Conservation (phyloP, 768 basidiomycete genomes). For the Mycena metata region DNA sequence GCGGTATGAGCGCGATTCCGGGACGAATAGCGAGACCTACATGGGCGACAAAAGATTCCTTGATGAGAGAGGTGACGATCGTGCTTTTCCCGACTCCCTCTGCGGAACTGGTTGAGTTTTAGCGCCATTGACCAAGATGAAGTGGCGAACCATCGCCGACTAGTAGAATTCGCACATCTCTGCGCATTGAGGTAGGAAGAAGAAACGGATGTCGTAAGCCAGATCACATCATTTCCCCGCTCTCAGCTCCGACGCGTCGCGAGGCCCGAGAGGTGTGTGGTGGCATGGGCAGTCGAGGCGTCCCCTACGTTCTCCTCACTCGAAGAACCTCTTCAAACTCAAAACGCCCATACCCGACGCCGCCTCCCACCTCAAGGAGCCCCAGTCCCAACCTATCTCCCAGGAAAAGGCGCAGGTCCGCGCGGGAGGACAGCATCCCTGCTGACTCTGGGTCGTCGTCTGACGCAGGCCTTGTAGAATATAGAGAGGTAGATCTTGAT, state of each 20-base stretch:
- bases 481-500: constrained; percentile 22
- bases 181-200: constrained; percentile 66
- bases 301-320: constrained; percentile 5
- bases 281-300: constrained; percentile 3
- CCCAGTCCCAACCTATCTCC: not conserved
- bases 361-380: not conserved
- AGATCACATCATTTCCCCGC: no score
- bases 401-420: not conserved
- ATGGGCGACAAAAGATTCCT: constrained; percentile 92
- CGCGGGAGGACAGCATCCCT: not conserved
- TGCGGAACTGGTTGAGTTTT: constrained; percentile 50
- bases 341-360: not conserved
- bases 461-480: not conserved
- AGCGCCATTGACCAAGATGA: constrained; percentile 6
- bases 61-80: constrained; percentile 96
- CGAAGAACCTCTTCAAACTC: not conserved
- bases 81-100: constrained; percentile 99
- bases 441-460: not conserved
- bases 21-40: constrained; percentile 58
- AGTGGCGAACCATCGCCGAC: constrained; percentile 87
- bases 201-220: no score
- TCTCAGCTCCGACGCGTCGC: no score
- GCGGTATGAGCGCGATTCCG: constrained; percentile 28
- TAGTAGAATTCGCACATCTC: constrained; percentile 94
- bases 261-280: no score